phyloP scores from a whole-genome alignment of 192 early-diverging fungal species.

The Lobosporangium transversale region DNA sequence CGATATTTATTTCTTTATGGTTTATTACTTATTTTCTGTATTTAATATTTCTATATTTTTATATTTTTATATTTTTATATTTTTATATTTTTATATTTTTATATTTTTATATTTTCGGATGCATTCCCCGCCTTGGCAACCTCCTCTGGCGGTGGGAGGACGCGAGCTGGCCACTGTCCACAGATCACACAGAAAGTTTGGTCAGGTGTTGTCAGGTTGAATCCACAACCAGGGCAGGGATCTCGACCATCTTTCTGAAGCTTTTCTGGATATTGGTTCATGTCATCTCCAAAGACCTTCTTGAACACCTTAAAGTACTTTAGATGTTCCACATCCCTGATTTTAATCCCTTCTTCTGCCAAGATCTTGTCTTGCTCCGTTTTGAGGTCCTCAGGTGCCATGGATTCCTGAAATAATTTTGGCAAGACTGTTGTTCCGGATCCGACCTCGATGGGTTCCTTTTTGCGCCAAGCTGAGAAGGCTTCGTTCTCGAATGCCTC shows the following conservation, averaged over 20 bases:
- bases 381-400: constrained; percentile 27
- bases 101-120: too few species aligned
- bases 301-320: constrained; percentile 68
- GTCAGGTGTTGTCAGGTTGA: constrained; percentile 60
- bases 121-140: constrained; percentile 16
- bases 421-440: constrained; percentile 67
- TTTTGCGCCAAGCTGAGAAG: constrained; percentile 66
- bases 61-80: too few species aligned
- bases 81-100: too few species aligned
- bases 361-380: constrained; percentile 48
- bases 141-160: constrained; percentile 43
- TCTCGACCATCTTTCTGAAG: constrained; percentile 56
- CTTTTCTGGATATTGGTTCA: constrained; percentile 28
- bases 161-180: constrained; percentile 68
- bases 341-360: constrained; percentile 58
- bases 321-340: constrained; percentile 71
- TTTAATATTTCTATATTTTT: too few species aligned
- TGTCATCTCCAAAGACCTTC: constrained; percentile 51
- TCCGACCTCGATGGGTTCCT: constrained; percentile 75
- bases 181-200: constrained; percentile 72
- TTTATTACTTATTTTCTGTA: too few species aligned
- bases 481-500: constrained; percentile 69
- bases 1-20: too few species aligned
- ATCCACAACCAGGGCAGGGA: constrained; percentile 72
- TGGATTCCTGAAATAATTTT: constrained; percentile 53